A percentile compares a stretch with the other conserved stretches of the same genome.
Conservation (phyloP, 78 protist genomes). For the Neovahlkampfia damariscottae region DNA sequence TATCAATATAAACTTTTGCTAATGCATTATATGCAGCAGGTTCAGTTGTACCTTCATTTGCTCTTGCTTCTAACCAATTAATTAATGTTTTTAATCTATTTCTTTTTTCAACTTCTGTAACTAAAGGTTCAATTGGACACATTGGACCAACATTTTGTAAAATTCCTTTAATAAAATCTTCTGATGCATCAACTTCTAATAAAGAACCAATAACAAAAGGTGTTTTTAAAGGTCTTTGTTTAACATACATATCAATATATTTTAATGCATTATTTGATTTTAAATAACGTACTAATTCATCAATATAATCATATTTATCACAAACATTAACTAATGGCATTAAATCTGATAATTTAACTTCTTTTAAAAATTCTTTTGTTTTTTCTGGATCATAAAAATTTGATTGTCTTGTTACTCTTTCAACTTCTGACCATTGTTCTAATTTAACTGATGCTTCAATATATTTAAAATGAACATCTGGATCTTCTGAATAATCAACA, state of each 20-base stretch:
- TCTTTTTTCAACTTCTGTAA: conserved; percentile 89
- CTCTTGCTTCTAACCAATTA: conserved; percentile 93
- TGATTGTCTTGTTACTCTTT: conserved; percentile 88
- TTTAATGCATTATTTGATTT: conserved; percentile 58
- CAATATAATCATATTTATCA: conserved; percentile 89
- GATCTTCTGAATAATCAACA: conserved; percentile 58
- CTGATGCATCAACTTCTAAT: conserved; percentile 84
- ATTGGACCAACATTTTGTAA: conserved; percentile 56
- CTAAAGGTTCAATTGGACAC: conserved; percentile 82
- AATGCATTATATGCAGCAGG: conserved; percentile 94
- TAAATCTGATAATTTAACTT: conserved; percentile 80
- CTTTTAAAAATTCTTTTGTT: conserved; percentile 90
- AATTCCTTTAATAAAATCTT: conserved; percentile 75
- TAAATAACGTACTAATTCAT: conserved; percentile 87
- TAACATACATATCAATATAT: conserved; percentile 91
- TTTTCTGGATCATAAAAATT: conserved; percentile 78
- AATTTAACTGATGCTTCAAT: conserved; percentile 92
- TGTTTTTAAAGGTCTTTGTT: conserved; percentile 69
- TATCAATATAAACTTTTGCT: conserved; percentile 95
- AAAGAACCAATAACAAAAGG: conserved; percentile 95
- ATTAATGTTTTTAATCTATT: conserved; percentile 86
- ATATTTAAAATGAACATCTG: conserved; percentile 94
- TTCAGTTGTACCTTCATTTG: conserved; percentile 64
- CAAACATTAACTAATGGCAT: conserved; percentile 97
- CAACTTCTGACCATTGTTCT: conserved; percentile 87